A percentile compares a stretch with the other conserved stretches of the same genome.
Evolutionary conservation across 148 eudicot species (phyloP).

Genomic region (Camellia japonica): DNA sequence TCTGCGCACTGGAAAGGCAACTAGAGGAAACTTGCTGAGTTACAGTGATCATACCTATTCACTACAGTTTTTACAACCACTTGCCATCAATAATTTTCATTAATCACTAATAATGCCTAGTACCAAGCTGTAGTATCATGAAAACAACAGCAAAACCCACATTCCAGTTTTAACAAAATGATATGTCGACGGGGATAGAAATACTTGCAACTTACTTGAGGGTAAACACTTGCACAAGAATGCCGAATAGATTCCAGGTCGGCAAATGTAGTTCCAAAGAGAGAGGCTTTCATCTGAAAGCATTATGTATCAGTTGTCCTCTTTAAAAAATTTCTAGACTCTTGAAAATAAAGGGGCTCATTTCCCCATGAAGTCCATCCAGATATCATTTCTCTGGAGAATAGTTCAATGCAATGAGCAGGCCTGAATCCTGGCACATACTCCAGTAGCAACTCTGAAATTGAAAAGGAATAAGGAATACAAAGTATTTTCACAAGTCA

Average conservation of each 20-base stretch:
- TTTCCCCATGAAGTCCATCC: slow-evolving; percentile 99
- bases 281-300: not conserved
- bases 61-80: not conserved
- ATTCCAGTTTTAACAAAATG: not conserved
- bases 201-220: slow-evolving; percentile 12
- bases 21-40: too few relatives aligned
- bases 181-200: not conserved
- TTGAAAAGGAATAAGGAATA: not conserved
- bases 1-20: too few relatives aligned
- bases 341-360: slow-evolving; percentile 90
- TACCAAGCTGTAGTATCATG: not conserved
- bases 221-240: not conserved
- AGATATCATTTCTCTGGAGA: slow-evolving; percentile 77
- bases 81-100: not conserved
- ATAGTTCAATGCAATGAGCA: slow-evolving; percentile 77
- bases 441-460: slow-evolving; percentile 68
- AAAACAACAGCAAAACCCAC: not conserved
- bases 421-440: slow-evolving; percentile 69
- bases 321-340: slow-evolving; percentile 45
- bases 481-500: not conserved
- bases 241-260: not conserved
- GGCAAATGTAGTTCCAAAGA: not conserved
- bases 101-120: not conserved
- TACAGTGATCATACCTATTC: too few relatives aligned
- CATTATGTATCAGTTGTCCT: slow-evolving; percentile 14